Percentiles rank a stretch among this genome's conserved stretches.
phyloP scores from a whole-genome alignment of 768 basidiomycete species.

The Boletus rubescentipes region DNA sequence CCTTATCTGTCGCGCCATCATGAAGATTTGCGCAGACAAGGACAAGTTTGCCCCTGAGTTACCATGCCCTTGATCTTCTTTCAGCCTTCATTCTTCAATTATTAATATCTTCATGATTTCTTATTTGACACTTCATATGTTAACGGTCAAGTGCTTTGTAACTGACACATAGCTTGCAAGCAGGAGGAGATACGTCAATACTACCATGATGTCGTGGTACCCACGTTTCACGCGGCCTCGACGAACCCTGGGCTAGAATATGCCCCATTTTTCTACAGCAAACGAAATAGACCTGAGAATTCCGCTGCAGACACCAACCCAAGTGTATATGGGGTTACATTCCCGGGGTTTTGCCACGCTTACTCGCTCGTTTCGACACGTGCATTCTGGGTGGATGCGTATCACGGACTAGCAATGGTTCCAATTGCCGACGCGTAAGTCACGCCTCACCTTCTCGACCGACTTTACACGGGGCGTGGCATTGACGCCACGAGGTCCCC shows the following conservation, averaged over 20 bases:
- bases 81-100: constrained; percentile 7
- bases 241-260: constrained; percentile 3
- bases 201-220: constrained; percentile 28
- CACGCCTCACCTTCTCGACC: not conserved
- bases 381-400: constrained; percentile 81
- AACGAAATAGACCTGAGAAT: not conserved
- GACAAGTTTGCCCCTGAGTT: constrained; percentile 6
- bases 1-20: not conserved
- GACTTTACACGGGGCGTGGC: constrained; percentile 6
- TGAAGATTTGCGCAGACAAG: constrained; percentile 8
- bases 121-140: constrained; percentile 8
- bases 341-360: constrained; percentile 32
- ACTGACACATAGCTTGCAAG: constrained; percentile 20
- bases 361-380: constrained; percentile 75
- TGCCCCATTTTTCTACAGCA: not conserved
- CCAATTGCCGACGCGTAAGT: constrained; percentile 82
- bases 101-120: constrained; percentile 3
- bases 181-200: constrained; percentile 38
- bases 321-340: constrained; percentile 17
- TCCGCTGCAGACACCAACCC: not conserved
- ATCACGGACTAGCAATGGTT: constrained; percentile 78
- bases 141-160: constrained; percentile 5
- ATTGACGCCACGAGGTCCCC: constrained; percentile 19
- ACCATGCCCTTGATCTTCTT: constrained; percentile 20
- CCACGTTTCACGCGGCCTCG: constrained; percentile 26